Base-by-base conservation (phyloP, 1,284 basidiomycete genomes). In the Puccinia hordei region DNA sequence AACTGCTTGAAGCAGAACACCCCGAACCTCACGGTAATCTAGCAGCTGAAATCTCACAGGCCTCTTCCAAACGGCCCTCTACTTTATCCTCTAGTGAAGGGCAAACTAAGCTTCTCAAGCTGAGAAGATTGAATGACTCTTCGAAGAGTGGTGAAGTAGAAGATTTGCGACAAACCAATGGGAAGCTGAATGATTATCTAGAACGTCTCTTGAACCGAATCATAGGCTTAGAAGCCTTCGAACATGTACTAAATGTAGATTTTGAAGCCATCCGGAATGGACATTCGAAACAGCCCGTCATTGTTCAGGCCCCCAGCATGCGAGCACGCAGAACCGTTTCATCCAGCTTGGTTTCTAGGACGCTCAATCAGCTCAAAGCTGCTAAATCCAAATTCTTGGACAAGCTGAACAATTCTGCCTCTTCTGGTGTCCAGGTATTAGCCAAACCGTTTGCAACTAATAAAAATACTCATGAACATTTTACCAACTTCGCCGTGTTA, bases 61-160 rank as follows among this genome's bases (percentile, higher is more conserved):
- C 41, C 24, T 66, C 63, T 27, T 12, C 41, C n/a, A 66, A 66
- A 44, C 41, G 63, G n/a, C 63, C 63, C 9, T 66, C 63, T 1
- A 66, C 63, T 66, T 66, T n/a, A n/a, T 66, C n/a, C n/a, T n/a
- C 63, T 19, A 27, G 41, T 44, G 63, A 66, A 44, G n/a, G 63
- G 0, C n/a, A 66, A 24, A 46, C 41, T 0, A 66, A 66, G 41
- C 63, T 66, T 15, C 63, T 44, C 10, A 66, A 66, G 15, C 2
- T 66, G 63, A 46, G 41, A 19, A 44, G 41, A 66, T 46, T 66
- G 41, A 66, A 66, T 22, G 63, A 66, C 8, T 3, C 13, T 13
- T 46, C n/a, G 9, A 66, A 66, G 63, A 66, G 63, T 35, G 41
- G n/a, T n/a, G 63, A 66, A 66, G 41, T 66, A 3, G 63, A 66